Evolutionary conservation across 129 eudicot genomes (phyloP).

Genomic region (Mikania micrantha): DNA sequence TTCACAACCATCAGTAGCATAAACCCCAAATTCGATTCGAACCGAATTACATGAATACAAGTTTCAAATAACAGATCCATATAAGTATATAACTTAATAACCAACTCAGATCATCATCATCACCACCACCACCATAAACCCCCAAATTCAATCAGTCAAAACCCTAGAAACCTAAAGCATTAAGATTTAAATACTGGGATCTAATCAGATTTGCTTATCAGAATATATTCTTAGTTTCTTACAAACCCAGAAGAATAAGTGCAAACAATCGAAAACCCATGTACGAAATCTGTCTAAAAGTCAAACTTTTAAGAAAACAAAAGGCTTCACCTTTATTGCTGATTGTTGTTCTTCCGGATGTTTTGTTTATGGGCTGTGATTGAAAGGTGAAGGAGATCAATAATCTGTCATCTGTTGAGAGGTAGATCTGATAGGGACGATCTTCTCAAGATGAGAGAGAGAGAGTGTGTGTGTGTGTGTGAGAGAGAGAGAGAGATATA

Average conservation of each 20-base stretch:
- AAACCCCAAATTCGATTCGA: not conserved
- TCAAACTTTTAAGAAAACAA: slow-evolving; percentile 21
- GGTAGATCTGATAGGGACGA: slow-evolving; percentile 29
- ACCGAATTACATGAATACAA: not conserved
- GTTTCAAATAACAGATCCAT: slow-evolving; percentile 6
- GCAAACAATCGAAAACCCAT: slow-evolving; percentile 16
- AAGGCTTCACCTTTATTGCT: slow-evolving; percentile 15
- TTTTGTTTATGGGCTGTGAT: slow-evolving; percentile 19
- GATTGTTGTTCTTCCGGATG: slow-evolving; percentile 8
- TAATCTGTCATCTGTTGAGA: slow-evolving; percentile 9
- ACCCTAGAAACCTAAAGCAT: slow-evolving; percentile 14
- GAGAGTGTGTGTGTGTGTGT: not conserved
- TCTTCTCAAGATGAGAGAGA: slow-evolving; percentile 23
- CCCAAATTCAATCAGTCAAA: slow-evolving; percentile 18
- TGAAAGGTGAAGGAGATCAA: slow-evolving; percentile 22
- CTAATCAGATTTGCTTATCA: slow-evolving; percentile 10
- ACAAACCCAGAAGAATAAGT: slow-evolving; percentile 15
- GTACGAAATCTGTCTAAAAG: slow-evolving; percentile 8
- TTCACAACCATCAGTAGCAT: slow-evolving; percentile 5
- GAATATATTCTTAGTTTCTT: slow-evolving; percentile 10
- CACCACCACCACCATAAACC: slow-evolving; percentile 17
- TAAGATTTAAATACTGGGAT: slow-evolving; percentile 16
- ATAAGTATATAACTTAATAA: not conserved
- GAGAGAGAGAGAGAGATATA: not conserved
- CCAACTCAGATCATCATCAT: slow-evolving; percentile 20